phyloP scores from a whole-genome alignment of 2,329 filamentous ascomycete species.

The Ophiobolus disseminans region DNA sequence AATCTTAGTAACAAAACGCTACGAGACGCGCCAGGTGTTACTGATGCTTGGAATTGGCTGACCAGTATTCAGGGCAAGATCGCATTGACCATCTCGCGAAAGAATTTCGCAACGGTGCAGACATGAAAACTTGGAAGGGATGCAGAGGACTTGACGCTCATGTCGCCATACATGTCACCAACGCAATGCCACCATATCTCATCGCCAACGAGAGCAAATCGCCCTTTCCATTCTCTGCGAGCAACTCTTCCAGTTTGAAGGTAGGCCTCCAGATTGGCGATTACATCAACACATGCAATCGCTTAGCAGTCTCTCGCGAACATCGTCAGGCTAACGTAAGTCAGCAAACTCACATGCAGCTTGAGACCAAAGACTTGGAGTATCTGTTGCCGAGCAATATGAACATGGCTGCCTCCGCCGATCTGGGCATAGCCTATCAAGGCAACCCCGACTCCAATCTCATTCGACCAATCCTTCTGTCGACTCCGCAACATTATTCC shows the following conservation, averaged over 20 bases:
- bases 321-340: slow-evolving; percentile 14
- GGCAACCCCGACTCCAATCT: slow-evolving; percentile 15
- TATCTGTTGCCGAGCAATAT: slow-evolving; percentile 30
- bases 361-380: slow-evolving; percentile 33
- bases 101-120: slow-evolving; percentile 61
- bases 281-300: slow-evolving; percentile 1
- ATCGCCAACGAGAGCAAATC: slow-evolving; percentile 57
- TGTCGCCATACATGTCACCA: slow-evolving; percentile 57
- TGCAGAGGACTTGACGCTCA: slow-evolving; percentile 60
- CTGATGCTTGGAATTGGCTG: no score
- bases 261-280: slow-evolving; percentile 19
- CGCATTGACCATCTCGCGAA: slow-evolving; percentile 61
- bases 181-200: slow-evolving; percentile 61
- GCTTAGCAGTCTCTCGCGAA: background rate
- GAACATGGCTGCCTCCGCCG: slow-evolving; percentile 3
- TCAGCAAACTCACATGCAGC: slow-evolving; percentile 24
- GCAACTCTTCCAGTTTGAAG: slow-evolving; percentile 42
- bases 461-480: slow-evolving; percentile 25
- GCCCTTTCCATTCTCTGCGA: slow-evolving; percentile 57
- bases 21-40: no score
- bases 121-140: slow-evolving; percentile 63
- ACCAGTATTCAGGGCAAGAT: no score
- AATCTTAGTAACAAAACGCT: no score
- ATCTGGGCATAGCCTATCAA: slow-evolving; percentile 27
- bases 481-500: slow-evolving; percentile 24